phyloP scores from a whole-genome alignment of 2,329 filamentous ascomycete species.

The Neofusicoccum parvum region DNA sequence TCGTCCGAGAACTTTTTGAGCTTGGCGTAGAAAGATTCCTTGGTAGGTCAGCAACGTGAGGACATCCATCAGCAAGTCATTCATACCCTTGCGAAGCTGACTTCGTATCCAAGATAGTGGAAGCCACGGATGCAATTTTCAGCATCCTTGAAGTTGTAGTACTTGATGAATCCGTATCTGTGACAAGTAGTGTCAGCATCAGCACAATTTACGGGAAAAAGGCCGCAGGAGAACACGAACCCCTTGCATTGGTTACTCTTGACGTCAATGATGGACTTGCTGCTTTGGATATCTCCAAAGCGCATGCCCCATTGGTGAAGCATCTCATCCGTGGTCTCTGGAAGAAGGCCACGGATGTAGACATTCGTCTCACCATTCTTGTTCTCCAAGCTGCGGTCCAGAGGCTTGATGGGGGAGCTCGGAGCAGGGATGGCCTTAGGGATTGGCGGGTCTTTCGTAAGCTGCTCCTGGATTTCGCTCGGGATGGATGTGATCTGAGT shows the following conservation, averaged over 20 bases:
- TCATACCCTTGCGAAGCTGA: conserved; percentile 88
- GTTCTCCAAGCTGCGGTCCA: conserved; percentile 94
- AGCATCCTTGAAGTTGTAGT: conserved; percentile 81
- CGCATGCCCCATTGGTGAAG: conserved; percentile 79
- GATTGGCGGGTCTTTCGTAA: conserved; percentile 74
- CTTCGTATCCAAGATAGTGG: conserved; percentile 92
- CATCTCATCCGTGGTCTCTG: conserved; percentile 91
- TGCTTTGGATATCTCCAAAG: conserved; percentile 93
- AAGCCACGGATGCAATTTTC: conserved; percentile 97
- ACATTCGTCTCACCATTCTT: conserved; percentile 95
- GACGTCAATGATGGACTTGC: conserved; percentile 97
- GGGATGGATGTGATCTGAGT: conserved; percentile 42
- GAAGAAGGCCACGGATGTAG: conserved; percentile 94
- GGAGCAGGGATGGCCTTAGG: conserved; percentile 89
- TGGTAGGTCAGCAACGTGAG: conserved; percentile 27
- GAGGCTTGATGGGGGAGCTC: conserved; percentile 80
- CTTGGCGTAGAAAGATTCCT: conserved; percentile 94
- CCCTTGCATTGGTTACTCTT: conserved; percentile 94
- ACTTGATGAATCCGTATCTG: conserved; percentile 98
- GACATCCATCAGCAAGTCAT: conserved; percentile 18
- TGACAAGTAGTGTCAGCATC: conserved; percentile 32
- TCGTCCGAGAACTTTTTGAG: conserved; percentile 95
- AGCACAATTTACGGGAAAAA: conserved; percentile 6
- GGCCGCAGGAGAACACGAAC: conserved; percentile 50
- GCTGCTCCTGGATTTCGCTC: conserved; percentile 48